Conservation (phyloP, 1,284 basidiomycete genomes). For the Cystobasidiaceae sp. region DNA sequence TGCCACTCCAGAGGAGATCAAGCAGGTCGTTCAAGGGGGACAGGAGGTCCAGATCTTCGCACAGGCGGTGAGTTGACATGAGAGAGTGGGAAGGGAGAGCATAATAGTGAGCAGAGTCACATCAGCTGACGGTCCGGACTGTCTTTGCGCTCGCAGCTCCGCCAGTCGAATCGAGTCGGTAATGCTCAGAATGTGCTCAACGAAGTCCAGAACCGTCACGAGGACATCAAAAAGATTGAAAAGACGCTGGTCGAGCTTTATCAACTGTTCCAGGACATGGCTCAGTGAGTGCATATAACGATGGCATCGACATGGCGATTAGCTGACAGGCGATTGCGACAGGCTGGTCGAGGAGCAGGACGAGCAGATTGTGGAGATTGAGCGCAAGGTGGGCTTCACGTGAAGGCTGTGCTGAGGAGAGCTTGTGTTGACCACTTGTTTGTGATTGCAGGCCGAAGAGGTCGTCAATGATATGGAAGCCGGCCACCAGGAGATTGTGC, state of each 20-base stretch:
- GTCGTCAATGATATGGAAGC: slow-evolving; percentile 63
- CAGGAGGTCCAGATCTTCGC: slow-evolving; percentile 74
- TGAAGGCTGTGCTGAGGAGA: background rate
- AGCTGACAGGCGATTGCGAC: background rate
- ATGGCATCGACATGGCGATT: background rate
- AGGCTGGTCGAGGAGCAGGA: slow-evolving; percentile 77
- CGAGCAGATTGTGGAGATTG: slow-evolving; percentile 61
- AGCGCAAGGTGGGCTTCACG: slow-evolving; percentile 50
- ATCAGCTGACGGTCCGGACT: too few relatives aligned
- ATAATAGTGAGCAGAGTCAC: too few relatives aligned
- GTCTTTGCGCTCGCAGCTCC: slow-evolving; percentile 54
- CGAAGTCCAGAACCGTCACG: slow-evolving; percentile 86
- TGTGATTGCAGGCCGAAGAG: slow-evolving; percentile 50
- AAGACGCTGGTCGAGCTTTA: slow-evolving; percentile 78
- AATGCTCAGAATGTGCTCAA: slow-evolving; percentile 76
- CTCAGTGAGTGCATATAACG: slow-evolving; percentile 17
- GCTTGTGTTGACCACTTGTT: slow-evolving; percentile 13
- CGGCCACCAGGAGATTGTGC: slow-evolving; percentile 60
- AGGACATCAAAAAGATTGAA: slow-evolving; percentile 82
- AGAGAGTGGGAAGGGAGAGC: background rate
- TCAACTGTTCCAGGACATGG: slow-evolving; percentile 77
- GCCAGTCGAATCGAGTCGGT: slow-evolving; percentile 74
- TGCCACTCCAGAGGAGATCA: slow-evolving; percentile 77
- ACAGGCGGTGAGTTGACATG: slow-evolving; percentile 64
- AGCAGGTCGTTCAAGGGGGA: slow-evolving; percentile 66